phyloP scores from a whole-genome alignment of 2,329 filamentous ascomycete species.

The Albifimbria verrucaria region DNA sequence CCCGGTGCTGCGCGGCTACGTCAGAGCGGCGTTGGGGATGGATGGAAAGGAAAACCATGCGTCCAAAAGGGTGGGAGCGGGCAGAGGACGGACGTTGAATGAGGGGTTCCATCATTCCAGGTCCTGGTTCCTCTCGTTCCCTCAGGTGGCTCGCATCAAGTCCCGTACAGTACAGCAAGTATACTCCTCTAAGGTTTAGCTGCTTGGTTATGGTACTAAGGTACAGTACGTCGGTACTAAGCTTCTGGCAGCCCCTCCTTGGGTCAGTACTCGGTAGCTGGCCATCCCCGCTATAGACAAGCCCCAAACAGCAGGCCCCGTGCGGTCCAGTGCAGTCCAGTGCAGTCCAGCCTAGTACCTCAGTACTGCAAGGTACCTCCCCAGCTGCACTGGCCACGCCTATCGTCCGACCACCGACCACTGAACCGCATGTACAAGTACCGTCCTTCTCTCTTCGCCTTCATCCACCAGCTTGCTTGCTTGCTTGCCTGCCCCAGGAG shows the following conservation, averaged over 20 bases:
- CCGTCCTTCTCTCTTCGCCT: not conserved
- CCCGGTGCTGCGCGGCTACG: not conserved
- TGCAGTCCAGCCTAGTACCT: too few species aligned
- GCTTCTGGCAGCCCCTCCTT: not conserved
- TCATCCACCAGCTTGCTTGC: not conserved
- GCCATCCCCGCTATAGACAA: not conserved
- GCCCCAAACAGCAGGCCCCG: not conserved
- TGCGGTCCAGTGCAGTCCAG: too few species aligned
- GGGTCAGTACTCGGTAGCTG: not conserved
- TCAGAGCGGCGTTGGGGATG: not conserved
- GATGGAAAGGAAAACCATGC: not conserved
- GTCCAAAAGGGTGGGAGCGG: too few species aligned
- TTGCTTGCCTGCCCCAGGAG: not conserved
- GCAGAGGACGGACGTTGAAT: not conserved
- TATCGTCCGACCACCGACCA: not conserved
- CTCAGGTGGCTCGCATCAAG: not conserved
- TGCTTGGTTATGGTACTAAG: too few species aligned
- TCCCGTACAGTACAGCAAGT: not conserved
- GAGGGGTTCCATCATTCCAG: not conserved
- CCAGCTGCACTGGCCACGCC: not conserved
- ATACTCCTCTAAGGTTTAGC: not conserved
- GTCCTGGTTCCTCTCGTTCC: not conserved
- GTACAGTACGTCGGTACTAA: too few species aligned
- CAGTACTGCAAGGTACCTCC: not conserved
- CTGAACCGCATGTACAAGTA: not conserved